phyloP scores from a whole-genome alignment of 192 early-diverging fungal species.

The Backusella parvicylindrica region DNA sequence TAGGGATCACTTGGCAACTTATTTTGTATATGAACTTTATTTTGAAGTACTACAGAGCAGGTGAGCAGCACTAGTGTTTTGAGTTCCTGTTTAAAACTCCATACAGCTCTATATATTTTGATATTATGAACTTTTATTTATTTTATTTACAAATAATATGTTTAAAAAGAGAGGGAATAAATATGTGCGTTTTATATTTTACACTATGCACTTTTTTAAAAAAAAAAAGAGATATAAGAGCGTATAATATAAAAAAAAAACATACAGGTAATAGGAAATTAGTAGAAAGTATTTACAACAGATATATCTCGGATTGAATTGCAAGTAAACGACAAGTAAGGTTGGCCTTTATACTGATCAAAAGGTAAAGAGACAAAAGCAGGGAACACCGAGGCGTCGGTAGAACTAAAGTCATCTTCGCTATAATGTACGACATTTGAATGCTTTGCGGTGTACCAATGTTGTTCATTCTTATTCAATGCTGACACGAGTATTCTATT shows the following conservation, averaged over 20 bases:
- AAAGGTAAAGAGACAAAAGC: background rate
- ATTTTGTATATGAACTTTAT: too few species aligned
- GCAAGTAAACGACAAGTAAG: background rate
- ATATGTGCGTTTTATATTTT: too few species aligned
- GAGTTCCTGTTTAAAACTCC: too few species aligned
- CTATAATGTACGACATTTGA: background rate
- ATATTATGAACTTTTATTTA: background rate
- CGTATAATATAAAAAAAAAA: background rate
- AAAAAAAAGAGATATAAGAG: background rate
- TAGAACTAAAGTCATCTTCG: background rate
- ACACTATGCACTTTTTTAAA: too few species aligned
- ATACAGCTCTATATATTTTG: too few species aligned
- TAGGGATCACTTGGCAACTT: too few species aligned
- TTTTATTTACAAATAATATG: background rate
- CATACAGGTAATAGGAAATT: too few species aligned
- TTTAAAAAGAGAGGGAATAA: background rate
- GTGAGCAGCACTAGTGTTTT: background rate
- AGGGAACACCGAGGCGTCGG: background rate
- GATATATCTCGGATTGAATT: background rate
- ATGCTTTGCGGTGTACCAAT: background rate
- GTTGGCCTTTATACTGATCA: background rate
- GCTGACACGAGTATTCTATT: background rate
- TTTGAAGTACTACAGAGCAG: background rate
- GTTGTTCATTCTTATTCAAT: background rate
- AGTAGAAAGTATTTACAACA: background rate